Conservation (phyloP, 192 early-diverging fungal species). For the Podila epigama region DNA sequence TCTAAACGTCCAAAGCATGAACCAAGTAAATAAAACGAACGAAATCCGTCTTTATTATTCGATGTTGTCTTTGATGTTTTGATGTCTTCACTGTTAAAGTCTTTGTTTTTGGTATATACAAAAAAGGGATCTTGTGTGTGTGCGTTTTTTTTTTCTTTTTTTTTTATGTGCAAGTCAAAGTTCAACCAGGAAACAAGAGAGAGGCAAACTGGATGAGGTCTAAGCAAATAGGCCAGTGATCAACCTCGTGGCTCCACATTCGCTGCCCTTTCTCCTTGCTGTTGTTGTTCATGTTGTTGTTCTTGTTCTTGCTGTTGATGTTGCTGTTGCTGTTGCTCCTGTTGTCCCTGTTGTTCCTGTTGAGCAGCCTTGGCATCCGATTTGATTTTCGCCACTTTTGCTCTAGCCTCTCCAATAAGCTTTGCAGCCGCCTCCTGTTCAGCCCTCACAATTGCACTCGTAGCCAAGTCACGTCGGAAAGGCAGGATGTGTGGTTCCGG, state of each 20-base stretch:
- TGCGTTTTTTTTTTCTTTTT: too few species aligned
- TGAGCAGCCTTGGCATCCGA: too few species aligned
- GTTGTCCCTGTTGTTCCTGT: conserved; percentile 3
- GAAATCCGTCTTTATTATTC: neutral
- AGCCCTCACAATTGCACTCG: neutral
- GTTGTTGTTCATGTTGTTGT: conserved; percentile 3
- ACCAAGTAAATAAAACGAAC: neutral
- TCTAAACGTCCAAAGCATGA: neutral
- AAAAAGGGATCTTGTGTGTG: neutral
- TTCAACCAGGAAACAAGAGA: neutral
- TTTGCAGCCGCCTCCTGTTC: neutral
- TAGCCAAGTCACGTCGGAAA: conserved; percentile 19
- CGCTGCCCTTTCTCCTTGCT: too few species aligned
- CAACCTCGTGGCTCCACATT: too few species aligned
- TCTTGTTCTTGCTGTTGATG: conserved; percentile 1
- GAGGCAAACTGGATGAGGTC: neutral
- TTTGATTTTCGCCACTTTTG: neutral
- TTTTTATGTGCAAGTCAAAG: neutral
- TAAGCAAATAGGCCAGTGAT: too few species aligned
- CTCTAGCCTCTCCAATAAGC: neutral
- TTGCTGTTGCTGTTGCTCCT: neutral
- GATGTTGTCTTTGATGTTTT: neutral
- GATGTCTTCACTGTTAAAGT: neutral
- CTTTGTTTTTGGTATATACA: neutral
- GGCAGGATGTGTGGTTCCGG: conserved; percentile 43